These are phyloP conservation scores for Margaritispora aquatica DNA, from an alignment of 495 filamentous ascomycete species.

Conservation along the genomic window DNA sequence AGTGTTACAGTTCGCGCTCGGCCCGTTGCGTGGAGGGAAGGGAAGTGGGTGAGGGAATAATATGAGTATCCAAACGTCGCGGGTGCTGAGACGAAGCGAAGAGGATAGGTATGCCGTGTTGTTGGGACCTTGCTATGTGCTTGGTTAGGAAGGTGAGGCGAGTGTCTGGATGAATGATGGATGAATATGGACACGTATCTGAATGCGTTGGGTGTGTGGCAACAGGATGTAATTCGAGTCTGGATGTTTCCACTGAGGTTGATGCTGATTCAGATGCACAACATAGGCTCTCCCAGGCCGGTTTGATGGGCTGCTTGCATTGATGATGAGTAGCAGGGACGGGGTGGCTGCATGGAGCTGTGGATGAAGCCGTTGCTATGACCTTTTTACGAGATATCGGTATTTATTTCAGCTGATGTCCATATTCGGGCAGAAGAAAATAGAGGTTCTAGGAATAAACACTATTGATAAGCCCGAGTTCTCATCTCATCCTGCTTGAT, in stretches of 20 bases:
- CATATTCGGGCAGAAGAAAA: background rate
- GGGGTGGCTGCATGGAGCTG: background rate
- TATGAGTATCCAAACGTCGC: background rate
- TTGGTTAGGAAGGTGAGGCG: background rate
- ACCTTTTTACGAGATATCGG: background rate
- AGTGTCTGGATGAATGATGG: background rate
- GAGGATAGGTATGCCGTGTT: background rate
- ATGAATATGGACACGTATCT: too few relatives aligned
- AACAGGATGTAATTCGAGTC: too few relatives aligned
- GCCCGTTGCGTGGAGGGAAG: background rate
- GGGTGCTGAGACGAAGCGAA: background rate
- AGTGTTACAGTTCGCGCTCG: background rate
- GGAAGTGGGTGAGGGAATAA: too few relatives aligned
- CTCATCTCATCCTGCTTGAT: background rate
- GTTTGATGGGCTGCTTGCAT: constrained; percentile 13
- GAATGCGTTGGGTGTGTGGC: constrained; percentile 10
- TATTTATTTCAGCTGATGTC: background rate
- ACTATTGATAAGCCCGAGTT: background rate
- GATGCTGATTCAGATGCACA: background rate
- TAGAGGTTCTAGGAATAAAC: background rate
- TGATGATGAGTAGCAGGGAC: background rate
- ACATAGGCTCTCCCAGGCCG: constrained; percentile 1
- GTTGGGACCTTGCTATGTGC: too few relatives aligned
- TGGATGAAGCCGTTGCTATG: background rate
- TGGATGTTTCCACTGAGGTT: background rate